These are phyloP conservation scores for Massarina eburnea DNA, from an alignment of 2,329 filamentous ascomycete species.

Conservation along the genomic window DNA sequence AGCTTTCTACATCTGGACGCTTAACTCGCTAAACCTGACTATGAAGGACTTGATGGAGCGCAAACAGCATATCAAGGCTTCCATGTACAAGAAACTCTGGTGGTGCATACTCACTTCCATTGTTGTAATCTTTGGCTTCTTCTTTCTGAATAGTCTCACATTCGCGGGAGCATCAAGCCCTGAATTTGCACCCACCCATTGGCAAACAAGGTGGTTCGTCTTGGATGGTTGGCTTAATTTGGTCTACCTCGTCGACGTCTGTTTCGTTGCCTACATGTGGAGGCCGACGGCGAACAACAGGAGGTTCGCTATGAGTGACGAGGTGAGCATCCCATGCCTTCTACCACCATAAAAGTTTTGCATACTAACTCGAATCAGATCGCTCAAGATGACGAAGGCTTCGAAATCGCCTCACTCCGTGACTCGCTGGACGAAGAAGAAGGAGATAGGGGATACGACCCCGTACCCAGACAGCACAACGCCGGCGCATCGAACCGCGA, in stretches of 20 bases:
- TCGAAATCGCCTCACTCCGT: conserved; percentile 91
- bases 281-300: conserved; percentile 94
- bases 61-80: conserved; percentile 88
- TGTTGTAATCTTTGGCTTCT: conserved; percentile 94
- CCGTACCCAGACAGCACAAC: conserved; percentile 32
- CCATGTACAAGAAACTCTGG: conserved; percentile 98
- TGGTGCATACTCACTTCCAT: conserved; percentile 95
- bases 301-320: conserved; percentile 97
- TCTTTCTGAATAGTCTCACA: conserved; percentile 96
- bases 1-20: conserved; percentile 97
- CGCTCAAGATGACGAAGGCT: conserved; percentile 96
- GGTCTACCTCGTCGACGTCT: conserved; percentile 92
- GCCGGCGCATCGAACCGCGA: conserved; percentile 36
- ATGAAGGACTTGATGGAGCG: conserved; percentile 95
- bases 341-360: neutral
- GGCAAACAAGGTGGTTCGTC: conserved; percentile 97
- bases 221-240: conserved; percentile 96
- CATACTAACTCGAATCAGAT: conserved; percentile 57
- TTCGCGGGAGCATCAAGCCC: conserved; percentile 84
- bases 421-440: conserved; percentile 70
- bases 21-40: conserved; percentile 91
- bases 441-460: conserved; percentile 45
- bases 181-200: conserved; percentile 93
- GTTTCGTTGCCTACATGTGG: conserved; percentile 94
- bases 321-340: conserved; percentile 55